phyloP scores from a whole-genome alignment of 2,329 filamentous ascomycete genomes.

The Neocatenulostroma microsporum region DNA sequence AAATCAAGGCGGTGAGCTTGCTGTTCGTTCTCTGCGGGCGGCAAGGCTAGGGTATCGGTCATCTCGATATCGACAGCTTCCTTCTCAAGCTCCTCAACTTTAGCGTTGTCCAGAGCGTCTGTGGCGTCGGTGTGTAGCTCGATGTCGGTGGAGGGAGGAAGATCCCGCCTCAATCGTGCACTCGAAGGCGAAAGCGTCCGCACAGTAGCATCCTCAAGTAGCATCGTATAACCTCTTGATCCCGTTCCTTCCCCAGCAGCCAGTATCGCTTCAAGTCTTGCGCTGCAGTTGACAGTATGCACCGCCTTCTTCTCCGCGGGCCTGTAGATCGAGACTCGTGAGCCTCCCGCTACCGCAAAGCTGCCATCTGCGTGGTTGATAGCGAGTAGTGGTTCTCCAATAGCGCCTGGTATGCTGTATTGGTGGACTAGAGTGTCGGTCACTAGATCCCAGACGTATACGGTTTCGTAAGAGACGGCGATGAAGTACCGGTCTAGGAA shows the following conservation, averaged over 20 bases:
- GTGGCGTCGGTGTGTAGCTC: neutral
- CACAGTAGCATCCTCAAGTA: slow-evolving; percentile 70
- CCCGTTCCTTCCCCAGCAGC: slow-evolving; percentile 54
- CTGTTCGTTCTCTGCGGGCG: neutral
- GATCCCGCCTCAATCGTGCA: no score
- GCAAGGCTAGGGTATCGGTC: neutral
- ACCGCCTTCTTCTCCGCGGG: slow-evolving; percentile 53
- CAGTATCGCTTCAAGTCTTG: slow-evolving; percentile 54
- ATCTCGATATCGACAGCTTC: no score
- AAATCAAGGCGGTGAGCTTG: neutral
- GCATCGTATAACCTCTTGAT: slow-evolving; percentile 63
- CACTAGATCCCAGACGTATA: slow-evolving; percentile 79
- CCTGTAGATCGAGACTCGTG: slow-evolving; percentile 53
- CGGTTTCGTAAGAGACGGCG: slow-evolving; percentile 60
- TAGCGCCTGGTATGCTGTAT: slow-evolving; percentile 15
- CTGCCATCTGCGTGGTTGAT: slow-evolving; percentile 51
- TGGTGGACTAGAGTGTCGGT: slow-evolving; percentile 54
- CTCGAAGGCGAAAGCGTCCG: slow-evolving; percentile 37
- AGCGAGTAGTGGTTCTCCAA: slow-evolving; percentile 44
- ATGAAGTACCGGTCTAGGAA: slow-evolving; percentile 69
- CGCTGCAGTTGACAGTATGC: slow-evolving; percentile 35
- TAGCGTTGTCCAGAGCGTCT: neutral
- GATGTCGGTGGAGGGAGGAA: no score
- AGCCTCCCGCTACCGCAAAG: slow-evolving; percentile 31
- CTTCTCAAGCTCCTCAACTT: no score